Base-by-base conservation (phyloP, 2,329 filamentous ascomycete species). In the Venturia asperata region DNA sequence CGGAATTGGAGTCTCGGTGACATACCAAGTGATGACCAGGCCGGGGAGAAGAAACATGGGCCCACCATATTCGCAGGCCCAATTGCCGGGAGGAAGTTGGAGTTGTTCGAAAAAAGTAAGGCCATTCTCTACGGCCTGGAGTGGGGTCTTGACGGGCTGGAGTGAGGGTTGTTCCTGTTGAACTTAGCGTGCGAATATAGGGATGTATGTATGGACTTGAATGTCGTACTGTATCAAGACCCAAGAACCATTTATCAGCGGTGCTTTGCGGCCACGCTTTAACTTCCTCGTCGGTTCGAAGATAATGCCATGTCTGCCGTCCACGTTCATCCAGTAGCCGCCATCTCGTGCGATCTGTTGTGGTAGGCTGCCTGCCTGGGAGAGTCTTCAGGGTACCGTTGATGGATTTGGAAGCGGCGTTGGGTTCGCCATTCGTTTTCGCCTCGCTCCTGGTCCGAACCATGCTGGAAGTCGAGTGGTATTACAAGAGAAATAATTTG, bases 11-110 rank as follows among this genome's bases (percentile, higher is more conserved):
- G 91, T 96, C 73, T 92, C 87, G 68, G 92, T 97, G 63, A 89
- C 89, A 74, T 96, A 92, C 86, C 91, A 95, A 37, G 89, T 83
- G 70, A 96, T 86, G 67, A 97, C 86, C 27, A 96, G 75, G 56
- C 93, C 91, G 0, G 93, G 91, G 1, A 97, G 81, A 47, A 97
- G 83, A 73, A 99, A 99, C 90, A 97, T 93, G 4, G 94, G 94
- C 0, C 94, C 94, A 64, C 94, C 94, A 78, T 99, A 99, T 75
- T 99, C 94, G 78, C 93, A 97, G 5, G 83, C 94, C 94, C 94
- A 99, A 73, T 97, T 91, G 5, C 94, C 94, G 0, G 91, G 88
- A 17, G 88, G 86, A 1, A 97, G 82, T 75, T 99, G 94, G 30
- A 97, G 84, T 68, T 93, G 85, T 66, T 92, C 90, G 79, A 95